Percentiles rank a stretch among this genome's conserved stretches.
phyloP scores from a whole-genome alignment of 2,329 filamentous ascomycete species.

The Diaporthe nobilis region DNA sequence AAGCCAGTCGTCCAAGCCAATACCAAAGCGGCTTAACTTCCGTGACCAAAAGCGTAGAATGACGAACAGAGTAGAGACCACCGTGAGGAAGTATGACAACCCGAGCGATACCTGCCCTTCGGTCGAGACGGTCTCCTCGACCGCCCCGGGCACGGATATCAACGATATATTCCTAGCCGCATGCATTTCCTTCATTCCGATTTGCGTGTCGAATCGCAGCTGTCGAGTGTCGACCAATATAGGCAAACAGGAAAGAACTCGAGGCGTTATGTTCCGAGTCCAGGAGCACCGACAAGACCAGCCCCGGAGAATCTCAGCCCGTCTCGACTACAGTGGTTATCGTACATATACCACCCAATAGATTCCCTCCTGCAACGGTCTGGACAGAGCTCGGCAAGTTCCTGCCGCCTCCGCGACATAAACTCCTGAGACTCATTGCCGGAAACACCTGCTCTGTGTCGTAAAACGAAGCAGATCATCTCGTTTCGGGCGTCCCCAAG shows the following conservation, averaged over 20 bases:
- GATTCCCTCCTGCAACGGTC: neutral
- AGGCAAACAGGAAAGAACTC: neutral
- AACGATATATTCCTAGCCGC: conserved; percentile 15
- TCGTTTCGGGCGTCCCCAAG: conserved; percentile 28
- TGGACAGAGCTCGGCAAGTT: conserved; percentile 4
- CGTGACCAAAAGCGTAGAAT: conserved; percentile 22
- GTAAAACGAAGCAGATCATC: conserved; percentile 23
- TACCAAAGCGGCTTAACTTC: conserved; percentile 13
- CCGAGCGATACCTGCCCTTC: conserved; percentile 13
- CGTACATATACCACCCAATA: neutral
- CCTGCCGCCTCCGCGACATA: conserved; percentile 9
- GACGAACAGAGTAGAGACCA: neutral
- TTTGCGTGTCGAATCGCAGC: neutral
- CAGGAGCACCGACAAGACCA: neutral
- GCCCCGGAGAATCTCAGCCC: neutral
- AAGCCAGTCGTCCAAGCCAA: conserved; percentile 27
- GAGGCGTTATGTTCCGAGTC: neutral
- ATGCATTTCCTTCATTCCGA: conserved; percentile 4
- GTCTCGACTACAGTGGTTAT: conserved; percentile 4
- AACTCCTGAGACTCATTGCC: conserved; percentile 25
- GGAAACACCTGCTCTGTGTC: neutral
- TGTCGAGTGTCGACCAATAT: neutral
- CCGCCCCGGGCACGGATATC: conserved; percentile 6
- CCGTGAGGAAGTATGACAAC: conserved; percentile 24
- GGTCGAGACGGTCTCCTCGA: conserved; percentile 16